phyloP scores from a whole-genome alignment of 148 eudicot genomes.

The Cornus kousa region DNA sequence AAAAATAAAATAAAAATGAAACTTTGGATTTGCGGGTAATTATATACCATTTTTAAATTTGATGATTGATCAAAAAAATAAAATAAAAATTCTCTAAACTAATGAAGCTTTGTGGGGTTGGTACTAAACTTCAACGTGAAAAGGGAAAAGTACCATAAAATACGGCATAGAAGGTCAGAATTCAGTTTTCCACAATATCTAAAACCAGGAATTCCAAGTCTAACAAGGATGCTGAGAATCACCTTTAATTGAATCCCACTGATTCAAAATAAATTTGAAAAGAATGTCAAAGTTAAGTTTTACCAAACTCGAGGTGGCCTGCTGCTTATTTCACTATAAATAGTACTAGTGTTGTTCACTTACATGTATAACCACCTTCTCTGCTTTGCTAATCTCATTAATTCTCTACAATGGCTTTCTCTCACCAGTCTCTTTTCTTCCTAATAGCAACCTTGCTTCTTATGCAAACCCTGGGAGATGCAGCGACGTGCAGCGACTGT shows the following conservation, averaged over 20 bases:
- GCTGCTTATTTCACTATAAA: slow-evolving; percentile 20
- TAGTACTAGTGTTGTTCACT: slow-evolving; percentile 10
- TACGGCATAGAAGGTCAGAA: neutral
- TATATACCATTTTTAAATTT: neutral
- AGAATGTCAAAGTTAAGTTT: slow-evolving; percentile 14
- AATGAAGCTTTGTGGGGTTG: neutral
- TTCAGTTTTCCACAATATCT: neutral
- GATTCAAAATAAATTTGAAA: neutral
- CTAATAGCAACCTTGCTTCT: slow-evolving; percentile 24
- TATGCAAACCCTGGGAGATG: slow-evolving; percentile 29
- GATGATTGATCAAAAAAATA: neutral
- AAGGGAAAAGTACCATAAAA: neutral
- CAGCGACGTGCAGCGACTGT: slow-evolving; percentile 52
- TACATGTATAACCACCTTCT: slow-evolving; percentile 18
- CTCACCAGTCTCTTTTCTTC: slow-evolving; percentile 12
- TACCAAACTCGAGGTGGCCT: slow-evolving; percentile 13
- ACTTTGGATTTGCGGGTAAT: neutral
- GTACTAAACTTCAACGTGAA: neutral
- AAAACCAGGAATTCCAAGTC: slow-evolving; percentile 10
- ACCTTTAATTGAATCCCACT: neutral
- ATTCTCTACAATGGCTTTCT: slow-evolving; percentile 30
- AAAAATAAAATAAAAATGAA: neutral
- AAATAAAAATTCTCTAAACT: neutral
- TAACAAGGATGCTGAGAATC: slow-evolving; percentile 24
- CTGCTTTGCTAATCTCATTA: neutral